These are phyloP conservation scores for Zymoseptoria ardabiliae DNA, from an alignment of 2,329 filamentous ascomycete species.

Conservation along the genomic window DNA sequence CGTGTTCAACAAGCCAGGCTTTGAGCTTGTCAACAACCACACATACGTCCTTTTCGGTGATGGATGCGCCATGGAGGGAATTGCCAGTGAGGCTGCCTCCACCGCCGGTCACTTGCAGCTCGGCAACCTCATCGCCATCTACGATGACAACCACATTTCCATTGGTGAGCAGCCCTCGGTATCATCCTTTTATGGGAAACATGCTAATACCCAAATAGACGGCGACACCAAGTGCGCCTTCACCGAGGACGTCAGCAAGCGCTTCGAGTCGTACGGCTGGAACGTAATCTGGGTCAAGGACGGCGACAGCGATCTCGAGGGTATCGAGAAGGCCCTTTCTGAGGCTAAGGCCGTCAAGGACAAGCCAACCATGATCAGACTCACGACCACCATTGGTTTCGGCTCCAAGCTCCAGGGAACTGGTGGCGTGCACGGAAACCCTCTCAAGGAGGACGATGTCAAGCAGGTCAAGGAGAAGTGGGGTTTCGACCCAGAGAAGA, in stretches of 20 bases:
- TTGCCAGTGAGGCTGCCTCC: conserved; percentile 86
- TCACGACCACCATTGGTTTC: conserved; percentile 95
- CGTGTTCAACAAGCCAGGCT: conserved; percentile 94
- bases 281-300: conserved; percentile 77
- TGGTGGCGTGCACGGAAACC: conserved; percentile 89
- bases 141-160: conserved; percentile 98
- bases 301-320: conserved; percentile 80
- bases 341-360: conserved; percentile 80
- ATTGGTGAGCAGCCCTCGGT: conserved; percentile 46
- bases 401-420: conserved; percentile 91
- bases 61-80: conserved; percentile 97
- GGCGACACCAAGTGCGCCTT: conserved; percentile 94
- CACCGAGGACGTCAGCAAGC: conserved; percentile 91
- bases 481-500: conserved; percentile 90
- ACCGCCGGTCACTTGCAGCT: conserved; percentile 94
- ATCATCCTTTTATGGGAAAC: not conserved
- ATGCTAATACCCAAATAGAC: conserved; percentile 44
- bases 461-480: conserved; percentile 91
- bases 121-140: conserved; percentile 93
- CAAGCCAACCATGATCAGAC: conserved; percentile 95
- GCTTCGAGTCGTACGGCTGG: conserved; percentile 97
- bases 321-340: conserved; percentile 81
- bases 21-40: conserved; percentile 88
- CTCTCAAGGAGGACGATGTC: conserved; percentile 89
- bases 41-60: conserved; percentile 96